Evolutionary conservation across 441 rosid species (phyloP).

Genomic region (Viola pubescens): DNA sequence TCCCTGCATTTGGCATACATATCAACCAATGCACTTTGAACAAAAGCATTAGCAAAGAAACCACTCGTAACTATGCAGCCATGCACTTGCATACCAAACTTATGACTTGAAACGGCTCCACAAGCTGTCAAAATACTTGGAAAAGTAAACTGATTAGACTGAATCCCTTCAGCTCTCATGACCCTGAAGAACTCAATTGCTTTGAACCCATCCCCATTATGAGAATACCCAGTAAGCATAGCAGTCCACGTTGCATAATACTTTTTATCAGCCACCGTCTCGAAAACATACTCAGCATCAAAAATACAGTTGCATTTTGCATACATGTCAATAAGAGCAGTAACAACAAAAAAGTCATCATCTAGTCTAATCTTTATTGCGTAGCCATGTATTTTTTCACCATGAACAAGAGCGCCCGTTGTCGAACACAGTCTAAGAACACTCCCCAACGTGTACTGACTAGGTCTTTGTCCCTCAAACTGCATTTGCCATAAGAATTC

Average conservation of each 20-base stretch:
- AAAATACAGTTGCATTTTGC: conserved; percentile 51
- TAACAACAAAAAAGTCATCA: conserved; percentile 47
- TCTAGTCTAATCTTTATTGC: conserved; percentile 45
- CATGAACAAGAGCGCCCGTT: conserved; percentile 37
- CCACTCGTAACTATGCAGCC: conserved; percentile 58
- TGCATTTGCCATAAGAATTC: conserved; percentile 59
- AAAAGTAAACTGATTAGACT: conserved; percentile 65
- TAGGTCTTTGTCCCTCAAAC: conserved; percentile 47
- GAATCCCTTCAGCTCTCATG: conserved; percentile 49
- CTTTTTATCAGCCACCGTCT: conserved; percentile 29
- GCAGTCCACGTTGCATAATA: conserved; percentile 79
- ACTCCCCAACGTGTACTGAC: conserved; percentile 62
- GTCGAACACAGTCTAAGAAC: conserved; percentile 52
- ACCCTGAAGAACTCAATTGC: conserved; percentile 56
- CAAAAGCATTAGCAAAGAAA: conserved; percentile 52
- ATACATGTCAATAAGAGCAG: conserved; percentile 77
- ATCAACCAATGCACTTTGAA: conserved; percentile 66
- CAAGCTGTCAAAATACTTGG: conserved; percentile 75
- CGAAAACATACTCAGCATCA: conserved; percentile 67
- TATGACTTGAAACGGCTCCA: conserved; percentile 36
- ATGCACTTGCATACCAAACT: conserved; percentile 69
- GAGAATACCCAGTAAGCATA: conserved; percentile 70
- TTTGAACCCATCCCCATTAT: conserved; percentile 42
- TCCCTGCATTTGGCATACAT: conserved; percentile 82
- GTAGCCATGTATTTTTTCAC: conserved; percentile 68